Evolutionary conservation across 2,329 filamentous ascomycete species (phyloP), one percentile per base, ranked within the genome.

Genomic region (Alternaria sp.): DNA sequence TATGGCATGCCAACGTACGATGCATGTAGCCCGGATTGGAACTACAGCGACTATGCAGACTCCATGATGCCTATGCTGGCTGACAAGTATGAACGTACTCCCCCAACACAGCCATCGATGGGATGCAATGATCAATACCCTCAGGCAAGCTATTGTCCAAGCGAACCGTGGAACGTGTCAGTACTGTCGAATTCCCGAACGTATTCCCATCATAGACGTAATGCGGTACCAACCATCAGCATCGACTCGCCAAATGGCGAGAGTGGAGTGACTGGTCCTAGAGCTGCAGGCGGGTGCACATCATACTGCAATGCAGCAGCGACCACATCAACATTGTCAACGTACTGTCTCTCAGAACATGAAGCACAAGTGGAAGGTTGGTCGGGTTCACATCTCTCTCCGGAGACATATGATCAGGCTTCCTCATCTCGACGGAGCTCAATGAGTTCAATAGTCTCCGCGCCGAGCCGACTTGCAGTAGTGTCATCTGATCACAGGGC

Each of bases 41-140:
- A 33, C 7, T 2, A 23, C 14, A 4, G 1, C 3, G 28, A 10
- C 5, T 3, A 14, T 1, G 4, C 12, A n/a, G 1, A 11, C 8
- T 20, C 0, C 18, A 21, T 4, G 18, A 3, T 30, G 1, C 5
- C 6, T 14, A 21, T 14, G 20, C 26, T 6, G 4, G 11, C 18
- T 2, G 26, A 23, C 20, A 20, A 3, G 18, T 3, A 11, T 0
- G n/a, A 23, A 4, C 15, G 2, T 7, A 21, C 18, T 15, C 2
- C 21, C 3, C 18, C 5, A 14, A n/a, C 9, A 28, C 49, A 15
- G 21, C 12, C 30, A 12, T 3, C 12, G 20, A 15, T 30, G 30
- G 12, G 2, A 14, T 21, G 10, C 28, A 1, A 51, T 51, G 26
- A 15, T 12, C 11, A 51, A 5, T 7, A n/a, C 5, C 28, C 28